Evolutionary conservation across 768 basidiomycete genomes (phyloP), one percentile per base, ranked within the genome.

Genomic region (Kwoniella sp.): DNA sequence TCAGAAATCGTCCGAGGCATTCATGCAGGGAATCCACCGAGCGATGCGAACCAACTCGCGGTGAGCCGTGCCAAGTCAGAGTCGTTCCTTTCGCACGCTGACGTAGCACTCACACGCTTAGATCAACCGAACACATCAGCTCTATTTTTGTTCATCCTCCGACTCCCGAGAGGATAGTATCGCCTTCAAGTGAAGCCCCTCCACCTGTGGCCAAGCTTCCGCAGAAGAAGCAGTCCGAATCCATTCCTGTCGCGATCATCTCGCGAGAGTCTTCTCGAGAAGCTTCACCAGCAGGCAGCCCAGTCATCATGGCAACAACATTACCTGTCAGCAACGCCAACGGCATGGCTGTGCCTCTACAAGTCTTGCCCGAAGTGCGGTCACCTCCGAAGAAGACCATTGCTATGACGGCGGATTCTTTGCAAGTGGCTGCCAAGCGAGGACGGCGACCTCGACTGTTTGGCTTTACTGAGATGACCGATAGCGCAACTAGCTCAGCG

Each of bases 401-500:
- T 26, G 56, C 60, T 25, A 59, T 63, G 54, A 57, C 61, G 0
- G 32, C 64, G 1, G 71, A 67, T 42, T 62, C 60, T 3, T 36
- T 67, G 4, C 52, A 59, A 29, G 33, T 67, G 2, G 49, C 53
- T 8, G 56, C 60, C 11, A 49, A 57, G 19, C 33, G 60, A 34
- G 65, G 63, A 15, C 53, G 70, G 31, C 54, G 72, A 51, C 68
- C 70, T 5, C 32, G 63, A 23, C 49, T 73, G 20, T 71, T 71
- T 39, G 72, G 72, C 11, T 73, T 71, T 51, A 73, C 72, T 7
- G 72, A 71, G 33, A 52, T 73, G 44, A 46, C 54, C n/a, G 69
- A 65, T 3, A 51, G 53, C 22, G 34, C 49, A 3, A 42, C 48
- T 15, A 48, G 56, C 33, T 65, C 63, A 1, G 59, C 51, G 5